Percentiles rank a stretch among this genome's conserved stretches.
phyloP scores from a whole-genome alignment of 768 basidiomycete species.

The Mycena rebaudengoi region DNA sequence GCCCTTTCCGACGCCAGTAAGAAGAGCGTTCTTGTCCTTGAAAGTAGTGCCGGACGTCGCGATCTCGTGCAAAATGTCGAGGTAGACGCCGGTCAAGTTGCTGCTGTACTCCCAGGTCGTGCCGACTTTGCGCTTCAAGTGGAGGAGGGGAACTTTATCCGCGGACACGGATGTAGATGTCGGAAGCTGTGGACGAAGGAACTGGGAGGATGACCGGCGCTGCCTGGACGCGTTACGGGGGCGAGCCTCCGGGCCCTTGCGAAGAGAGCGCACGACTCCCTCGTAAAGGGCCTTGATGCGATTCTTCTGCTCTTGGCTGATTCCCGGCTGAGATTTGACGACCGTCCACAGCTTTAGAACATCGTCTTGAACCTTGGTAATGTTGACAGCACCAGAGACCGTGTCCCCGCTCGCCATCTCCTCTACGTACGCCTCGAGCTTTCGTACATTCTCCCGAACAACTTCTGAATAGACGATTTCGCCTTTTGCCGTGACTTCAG shows the following conservation, averaged over 20 bases:
- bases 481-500: constrained; percentile 92
- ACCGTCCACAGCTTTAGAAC: constrained; percentile 97
- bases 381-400: constrained; percentile 84
- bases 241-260: constrained; percentile 75
- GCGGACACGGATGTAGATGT: constrained; percentile 75
- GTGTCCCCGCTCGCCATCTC: constrained; percentile 98
- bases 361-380: constrained; percentile 97
- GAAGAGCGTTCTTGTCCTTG: constrained; percentile 97
- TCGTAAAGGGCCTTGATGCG: constrained; percentile 95
- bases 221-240: constrained; percentile 65
- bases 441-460: constrained; percentile 94
- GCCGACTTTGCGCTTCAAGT: constrained; percentile 97
- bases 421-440: constrained; percentile 96
- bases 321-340: constrained; percentile 96
- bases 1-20: constrained; percentile 97
- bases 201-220: constrained; percentile 94
- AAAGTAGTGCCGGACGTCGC: constrained; percentile 98
- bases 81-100: constrained; percentile 94
- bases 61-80: constrained; percentile 97
- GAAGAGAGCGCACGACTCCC: constrained; percentile 93
- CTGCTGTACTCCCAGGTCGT: constrained; percentile 96
- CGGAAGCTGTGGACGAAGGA: constrained; percentile 91
- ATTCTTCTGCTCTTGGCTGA: constrained; percentile 96
- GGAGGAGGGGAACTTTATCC: constrained; percentile 93
- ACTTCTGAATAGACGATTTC: constrained; percentile 96